Evolutionary conservation across 192 early-diverging fungal species (phyloP).

Genomic region (Kappamyces sp.): DNA sequence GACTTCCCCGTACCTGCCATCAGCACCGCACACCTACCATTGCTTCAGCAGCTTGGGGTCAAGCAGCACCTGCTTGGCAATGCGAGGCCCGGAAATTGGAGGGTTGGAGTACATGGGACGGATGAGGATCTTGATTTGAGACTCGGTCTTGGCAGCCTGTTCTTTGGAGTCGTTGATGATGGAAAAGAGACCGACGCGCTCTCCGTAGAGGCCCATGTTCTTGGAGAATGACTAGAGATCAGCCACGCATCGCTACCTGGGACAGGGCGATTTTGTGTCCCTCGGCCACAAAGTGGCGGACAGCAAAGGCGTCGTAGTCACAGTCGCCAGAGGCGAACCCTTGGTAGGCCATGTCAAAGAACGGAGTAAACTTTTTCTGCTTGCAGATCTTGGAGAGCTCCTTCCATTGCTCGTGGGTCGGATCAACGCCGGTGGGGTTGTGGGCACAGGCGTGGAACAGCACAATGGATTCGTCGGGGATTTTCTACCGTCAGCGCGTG

Average conservation of each 20-base stretch:
- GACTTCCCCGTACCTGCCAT: constrained; percentile 65
- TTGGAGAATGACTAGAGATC: constrained; percentile 80
- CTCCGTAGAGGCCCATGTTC: constrained; percentile 99
- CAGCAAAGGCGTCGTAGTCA: constrained; percentile 82
- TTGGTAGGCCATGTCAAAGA: constrained; percentile 99
- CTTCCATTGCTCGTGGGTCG: constrained; percentile 85
- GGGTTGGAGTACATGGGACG: constrained; percentile 99
- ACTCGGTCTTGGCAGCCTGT: constrained; percentile 76
- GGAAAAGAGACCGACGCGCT: constrained; percentile 90
- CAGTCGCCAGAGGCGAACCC: constrained; percentile 95
- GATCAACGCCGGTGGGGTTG: constrained; percentile 99
- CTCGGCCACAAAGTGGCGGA: constrained; percentile 83
- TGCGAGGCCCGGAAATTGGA: constrained; percentile 89
- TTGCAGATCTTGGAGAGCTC: constrained; percentile 76
- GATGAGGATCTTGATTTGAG: constrained; percentile 93
- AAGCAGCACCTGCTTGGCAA: constrained; percentile 83
- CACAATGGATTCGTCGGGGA: constrained; percentile 82
- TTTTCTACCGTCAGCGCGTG: constrained; percentile 37
- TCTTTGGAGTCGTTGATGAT: constrained; percentile 66
- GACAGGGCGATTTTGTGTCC: constrained; percentile 73
- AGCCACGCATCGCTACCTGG: constrained; percentile 36
- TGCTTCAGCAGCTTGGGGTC: constrained; percentile 65
- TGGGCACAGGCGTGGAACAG: constrained; percentile 98
- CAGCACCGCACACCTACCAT: constrained; percentile 55
- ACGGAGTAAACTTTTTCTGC: constrained; percentile 73